These are phyloP conservation scores for Apiospora kogelbergensis DNA, from an alignment of 2,329 filamentous ascomycete species.

Conservation along the genomic window DNA sequence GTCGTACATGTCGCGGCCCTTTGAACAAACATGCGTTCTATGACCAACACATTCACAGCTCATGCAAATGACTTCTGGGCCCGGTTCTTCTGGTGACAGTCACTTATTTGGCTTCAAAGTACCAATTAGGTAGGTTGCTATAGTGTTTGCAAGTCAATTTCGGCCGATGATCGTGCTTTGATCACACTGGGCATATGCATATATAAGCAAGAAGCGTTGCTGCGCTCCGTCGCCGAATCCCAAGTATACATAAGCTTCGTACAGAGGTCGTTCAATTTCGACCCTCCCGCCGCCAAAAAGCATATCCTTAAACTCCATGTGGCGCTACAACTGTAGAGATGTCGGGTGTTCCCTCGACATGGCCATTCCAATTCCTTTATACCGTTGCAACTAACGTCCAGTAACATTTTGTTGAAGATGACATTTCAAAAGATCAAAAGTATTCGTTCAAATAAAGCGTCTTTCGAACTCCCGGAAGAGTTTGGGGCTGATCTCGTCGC, in stretches of 20 bases:
- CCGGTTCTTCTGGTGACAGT: not conserved
- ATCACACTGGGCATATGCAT: not conserved
- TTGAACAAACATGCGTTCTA: not conserved
- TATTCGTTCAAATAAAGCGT: constrained; percentile 53
- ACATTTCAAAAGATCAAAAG: not conserved
- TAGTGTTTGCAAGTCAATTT: not conserved
- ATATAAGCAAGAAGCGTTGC: not conserved
- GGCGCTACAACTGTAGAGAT: not conserved
- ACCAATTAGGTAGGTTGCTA: not conserved
- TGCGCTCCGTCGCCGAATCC: not conserved
- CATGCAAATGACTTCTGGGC: not conserved
- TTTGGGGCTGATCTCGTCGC: constrained; percentile 93
- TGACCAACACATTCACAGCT: not conserved
- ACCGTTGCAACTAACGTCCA: not conserved
- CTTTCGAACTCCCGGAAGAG: constrained; percentile 79
- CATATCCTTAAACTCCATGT: not conserved
- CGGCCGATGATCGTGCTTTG: not conserved
- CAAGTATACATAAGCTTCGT: not conserved
- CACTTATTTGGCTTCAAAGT: not conserved
- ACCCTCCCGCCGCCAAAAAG: not conserved
- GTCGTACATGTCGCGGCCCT: not conserved
- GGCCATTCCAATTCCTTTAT: not conserved
- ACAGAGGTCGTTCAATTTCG: not conserved
- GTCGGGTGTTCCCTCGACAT: not conserved
- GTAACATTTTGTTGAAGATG: not conserved